Evolutionary conservation across 495 filamentous ascomycete genomes (phyloP), one percentile per base, ranked within the genome.

Genomic region (Aspergillus kassunensis): DNA sequence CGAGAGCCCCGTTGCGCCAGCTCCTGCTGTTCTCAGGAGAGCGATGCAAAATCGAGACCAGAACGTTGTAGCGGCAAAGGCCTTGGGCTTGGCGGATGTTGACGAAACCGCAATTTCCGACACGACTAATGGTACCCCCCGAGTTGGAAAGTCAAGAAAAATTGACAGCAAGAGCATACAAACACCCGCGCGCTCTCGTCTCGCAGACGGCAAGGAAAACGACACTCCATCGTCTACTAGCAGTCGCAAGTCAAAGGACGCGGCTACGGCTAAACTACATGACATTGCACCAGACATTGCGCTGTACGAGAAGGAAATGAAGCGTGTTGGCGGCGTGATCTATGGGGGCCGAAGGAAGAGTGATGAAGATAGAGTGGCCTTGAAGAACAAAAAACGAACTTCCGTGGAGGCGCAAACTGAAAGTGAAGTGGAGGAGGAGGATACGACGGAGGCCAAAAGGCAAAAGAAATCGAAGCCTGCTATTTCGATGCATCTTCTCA

Each of bases 261-360:
- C 84, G 53, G 93, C 95, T 27, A 70, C 85, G 3, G 83, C 85
- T 4, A 84, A 78, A 45, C 70, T 97, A 3, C 89, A 93, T 44
- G 79, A 83, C 19, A 68, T 88, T 20, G 90, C 89, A 9, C 78
- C 83, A 0, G 93, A 97, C 66, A 88, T 97, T 56, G 85, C 84
- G 7, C 72, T 91, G 44, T 97, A 91, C 62, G 87, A 99, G 64
- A 97, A 95, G 61, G 93, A 99, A 67, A 90, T 76, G 74, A 96
- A 93, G 72, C 82, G 83, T 18, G 86, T 88, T 34, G 91, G 90
- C n/a, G 84, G 86, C 30, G 80, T 90, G 2, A 86, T 89, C 59
- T 87, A 90, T 45, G 91, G 90, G 23, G 82, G 84, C 9, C 65
- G 78, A 53, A 72, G 75, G n/a, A 74, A 74, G 25, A 77, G 67